Evolutionary conservation across 331 rosid species (phyloP), one percentile per base, ranked within the genome.

Genomic region (Malus hybrid): DNA sequence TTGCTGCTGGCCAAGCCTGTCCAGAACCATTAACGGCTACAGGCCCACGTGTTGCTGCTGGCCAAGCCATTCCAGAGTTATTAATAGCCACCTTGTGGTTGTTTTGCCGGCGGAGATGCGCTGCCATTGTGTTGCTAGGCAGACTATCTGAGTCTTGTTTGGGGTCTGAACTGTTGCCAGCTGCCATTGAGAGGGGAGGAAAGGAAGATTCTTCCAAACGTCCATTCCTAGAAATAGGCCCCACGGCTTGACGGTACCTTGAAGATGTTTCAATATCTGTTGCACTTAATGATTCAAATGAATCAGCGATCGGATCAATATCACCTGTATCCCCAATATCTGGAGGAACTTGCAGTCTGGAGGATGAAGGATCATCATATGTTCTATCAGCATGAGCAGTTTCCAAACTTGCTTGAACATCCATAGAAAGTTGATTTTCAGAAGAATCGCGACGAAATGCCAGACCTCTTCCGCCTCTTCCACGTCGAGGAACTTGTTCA

Each of bases 211-310:
- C 92, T 73, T 7, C 91, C 82, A 92, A 72, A 58, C 83, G 74
- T 14, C 82, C 78, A 74, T 32, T 80, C 63, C 78, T 74, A 58
- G 95, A 78, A 72, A 65, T 71, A 7, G 82, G 88, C 20, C 99
- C 97, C 83, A 94, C 84, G 65, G 99, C 99, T 81, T 92, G 97
- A 75, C 78, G 97, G 82, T 94, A 94, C 75, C 97, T 85, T 64
- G 91, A 61, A 64, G 98, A 46, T 72, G 80, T 24, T 77, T 91
- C 97, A 33, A 89, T 73, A 80, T 88, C 89, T 19, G 80, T 55
- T 2, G 81, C 74, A 66, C 74, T 80, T 68, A 85, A 80, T 61
- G 90, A 82, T 75, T 92, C 99, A 76, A 90, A 87, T 10, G 91
- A 84, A 74, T 83, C 82, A 34, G 92, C 42, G 26, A 88, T 57